Evolutionary conservation across 1,284 basidiomycete species (phyloP), one percentile per base, ranked within the genome.

Genomic region (Sporisorium reilianum): DNA sequence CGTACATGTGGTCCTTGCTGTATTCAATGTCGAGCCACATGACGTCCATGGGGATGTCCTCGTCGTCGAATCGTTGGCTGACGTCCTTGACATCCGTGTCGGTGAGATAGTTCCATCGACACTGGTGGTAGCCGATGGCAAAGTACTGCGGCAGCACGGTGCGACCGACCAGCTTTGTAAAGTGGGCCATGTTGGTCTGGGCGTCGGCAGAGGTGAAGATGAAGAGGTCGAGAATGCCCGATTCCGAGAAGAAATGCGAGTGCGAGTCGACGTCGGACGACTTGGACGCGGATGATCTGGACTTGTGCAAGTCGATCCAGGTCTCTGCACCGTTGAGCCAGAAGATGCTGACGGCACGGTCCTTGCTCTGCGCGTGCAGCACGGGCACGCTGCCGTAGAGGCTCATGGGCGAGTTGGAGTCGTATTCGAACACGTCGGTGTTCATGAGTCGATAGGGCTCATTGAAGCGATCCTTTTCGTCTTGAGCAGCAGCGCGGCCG

Each of bases 391-490:
- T 80, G 30, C 85, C 85, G 65, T 86, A 86, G 18, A 98, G 90
- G 0, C 94, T 92, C 88, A 97, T 94, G 22, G 94, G 89, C 1
- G 93, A 95, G 65, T 94, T 92, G 56, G 93, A 90, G 26, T 94
- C 90, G 85, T 99, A 98, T 86, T 99, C 96, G 84, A 99, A 99
- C 36, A 98, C 95, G 84, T 99, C 97, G 55, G 93, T 89, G 84
- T 99, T 99, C 88, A 92, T 97, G 16, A 99, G 89, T 28, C 97
- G 90, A 86, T 97, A 99, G 0, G 97, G 97, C 44, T 99, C 96
- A 18, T 58, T 55, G 68, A 74, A 84, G 48, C 83, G 82, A 32
- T 61, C 75, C 28, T 66, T 60, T 41, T 82, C 79, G 16, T 83
- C 80, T 38, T 60, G 57, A 2, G 64, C 64, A 9, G 70, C 67